Base-by-base conservation (phyloP, 208 protist species). In the Leishmania martiniquensis region DNA sequence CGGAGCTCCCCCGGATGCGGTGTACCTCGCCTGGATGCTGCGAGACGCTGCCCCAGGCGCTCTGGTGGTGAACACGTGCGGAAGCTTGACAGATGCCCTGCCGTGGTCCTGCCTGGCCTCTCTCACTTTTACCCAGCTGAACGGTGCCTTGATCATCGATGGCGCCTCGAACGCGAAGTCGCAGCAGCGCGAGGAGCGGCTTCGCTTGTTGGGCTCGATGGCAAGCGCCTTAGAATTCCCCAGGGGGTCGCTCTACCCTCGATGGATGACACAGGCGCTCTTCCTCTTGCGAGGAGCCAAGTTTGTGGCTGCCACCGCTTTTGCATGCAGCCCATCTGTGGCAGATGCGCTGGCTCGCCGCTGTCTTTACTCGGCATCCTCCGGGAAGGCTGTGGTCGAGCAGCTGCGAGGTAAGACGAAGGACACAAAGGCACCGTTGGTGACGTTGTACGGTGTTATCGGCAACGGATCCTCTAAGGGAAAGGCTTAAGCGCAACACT, bases 211-310 rank as follows among this genome's bases (percentile, higher is more conserved):
- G n/a, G 51, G 34, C 55, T 44, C 44, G 12, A 25, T 6, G 9
- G 66, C 29, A 25, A 29, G 32, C 7, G 42, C 32, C 42, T 72
- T 29, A 25, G 3, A 75, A 60, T 76, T 37, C 15, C 37, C 52
- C n/a, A 25, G 62, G 15, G 9, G 15, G 57, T 57, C 44, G 55
- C 77, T 32, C 75, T 86, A 32, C 57, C 79, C 81, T 72, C 83
- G 76, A 29, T 91, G 81, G 82, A 45, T 91, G 68, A 39, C 86
- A 44, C 81, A 86, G 34, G 72, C 93, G 22, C 81, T 97, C n/a
- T 77, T 95, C 42, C 81, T 97, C 6, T 67, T 87, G 42, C 90
- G 91, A 42, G 93, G 93, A 2, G 86, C 93, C 6, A 88, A 88
- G 29, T 91, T 84, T 70, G 78, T 95, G 57, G 85, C 65, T 13